Conservation (phyloP, 306 rosid genomes). For the Cicer judaicum region DNA sequence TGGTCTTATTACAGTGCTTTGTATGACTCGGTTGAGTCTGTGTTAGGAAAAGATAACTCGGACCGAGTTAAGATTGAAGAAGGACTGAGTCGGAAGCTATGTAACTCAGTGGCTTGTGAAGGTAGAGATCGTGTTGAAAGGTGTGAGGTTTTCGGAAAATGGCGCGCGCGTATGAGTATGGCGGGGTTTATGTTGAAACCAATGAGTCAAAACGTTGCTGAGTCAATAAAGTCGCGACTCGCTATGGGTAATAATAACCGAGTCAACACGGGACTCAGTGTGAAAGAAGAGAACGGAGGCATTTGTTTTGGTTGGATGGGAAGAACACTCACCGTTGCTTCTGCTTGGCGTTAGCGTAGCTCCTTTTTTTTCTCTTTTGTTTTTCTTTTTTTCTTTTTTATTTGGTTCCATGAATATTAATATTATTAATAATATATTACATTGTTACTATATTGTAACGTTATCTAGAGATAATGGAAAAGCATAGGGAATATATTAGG, state of each 20-base stretch:
- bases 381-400: neutral
- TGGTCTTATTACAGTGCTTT: constrained; percentile 62
- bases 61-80: constrained; percentile 69
- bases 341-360: constrained; percentile 92
- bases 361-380: neutral
- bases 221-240: constrained; percentile 54
- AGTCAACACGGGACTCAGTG: constrained; percentile 46
- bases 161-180: constrained; percentile 96
- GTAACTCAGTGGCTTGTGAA: constrained; percentile 82
- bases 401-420: constrained; percentile 30
- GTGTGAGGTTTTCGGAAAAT: constrained; percentile 88
- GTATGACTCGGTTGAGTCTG: constrained; percentile 65
- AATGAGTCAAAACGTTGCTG: constrained; percentile 66
- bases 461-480: constrained; percentile 73
- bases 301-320: constrained; percentile 89
- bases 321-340: constrained; percentile 86
- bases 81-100: constrained; percentile 65
- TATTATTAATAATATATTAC: constrained; percentile 24
- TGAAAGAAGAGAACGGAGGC: constrained; percentile 85
- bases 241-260: constrained; percentile 33
- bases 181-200: constrained; percentile 79
- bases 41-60: constrained; percentile 33
- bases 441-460: constrained; percentile 57
- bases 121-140: constrained; percentile 91
- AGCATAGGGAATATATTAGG: constrained; percentile 44